Base-by-base conservation (phyloP, 1,284 basidiomycete genomes). In the Austroboletus niveus region DNA sequence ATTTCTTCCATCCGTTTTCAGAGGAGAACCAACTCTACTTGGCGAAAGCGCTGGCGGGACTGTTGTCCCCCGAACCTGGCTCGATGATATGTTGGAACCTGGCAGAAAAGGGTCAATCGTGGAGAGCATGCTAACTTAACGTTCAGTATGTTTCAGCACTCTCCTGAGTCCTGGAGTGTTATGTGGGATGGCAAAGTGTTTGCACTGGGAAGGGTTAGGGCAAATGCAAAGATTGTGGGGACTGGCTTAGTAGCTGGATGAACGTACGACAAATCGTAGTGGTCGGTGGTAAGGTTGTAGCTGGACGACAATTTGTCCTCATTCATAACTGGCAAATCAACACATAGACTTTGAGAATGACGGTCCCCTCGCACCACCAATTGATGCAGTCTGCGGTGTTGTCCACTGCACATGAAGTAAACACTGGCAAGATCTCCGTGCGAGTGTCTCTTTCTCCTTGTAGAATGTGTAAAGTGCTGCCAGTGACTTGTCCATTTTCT, bases 1-100 rank as follows among this genome's bases (percentile, higher is more conserved):
- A 62, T 2, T 63, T 75, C 27, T 74, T 76, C 54, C 74, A 75
- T 49, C 47, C 75, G 0, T 75, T 75, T 49, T 55, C 59, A 1
- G 62, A 75, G 47, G 68, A 63, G 9, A 53, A 66, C 12, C 72
- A 75, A 41, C 44, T 58, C 4, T 45, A 55, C 17, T 51, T 72
- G 36, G 74, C 70, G 2, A 57, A 51, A 22, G 60, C 59, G 6
- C 47, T 73, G 7, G 69, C 63, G 1, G 61, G 68, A 5, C 54
- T 76, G 2, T 59, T 77, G 41, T 63, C 65, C 22, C 56, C 57
- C 7, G 41, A 53, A 15, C 60, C 61, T 17, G 72, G 69, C 4
- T 65, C 68, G 4, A 60, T 64, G 36, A 64, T 74, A 48, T 66
- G n/a, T 4, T 1, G 63, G 55, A 4, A 45, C 43, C n/a, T 12